phyloP scores from a whole-genome alignment of 169 alveolate genomes.

The Plasmodium cynomolgi region DNA sequence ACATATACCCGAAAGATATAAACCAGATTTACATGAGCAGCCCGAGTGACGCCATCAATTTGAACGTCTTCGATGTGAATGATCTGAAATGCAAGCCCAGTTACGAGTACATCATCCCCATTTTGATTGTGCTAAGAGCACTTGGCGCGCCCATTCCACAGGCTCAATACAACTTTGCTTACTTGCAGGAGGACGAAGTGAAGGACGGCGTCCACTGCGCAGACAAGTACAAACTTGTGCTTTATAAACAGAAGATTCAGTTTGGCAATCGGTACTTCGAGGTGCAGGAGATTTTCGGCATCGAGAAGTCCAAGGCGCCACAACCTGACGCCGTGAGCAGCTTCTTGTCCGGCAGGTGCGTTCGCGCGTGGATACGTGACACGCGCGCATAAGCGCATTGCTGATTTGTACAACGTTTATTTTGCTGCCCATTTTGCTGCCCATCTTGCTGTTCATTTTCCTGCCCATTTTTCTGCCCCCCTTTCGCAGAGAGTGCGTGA shows the following conservation, averaged over 20 bases:
- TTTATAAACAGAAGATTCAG: constrained; percentile 64
- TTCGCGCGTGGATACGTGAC: neutral
- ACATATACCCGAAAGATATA: constrained; percentile 24
- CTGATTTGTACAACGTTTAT: neutral
- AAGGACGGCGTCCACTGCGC: neutral
- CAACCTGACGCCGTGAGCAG: constrained; percentile 20
- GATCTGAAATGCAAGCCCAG: constrained; percentile 59
- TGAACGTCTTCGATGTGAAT: constrained; percentile 27
- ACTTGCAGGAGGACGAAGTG: constrained; percentile 38
- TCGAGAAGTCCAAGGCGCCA: constrained; percentile 41
- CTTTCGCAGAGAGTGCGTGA: constrained; percentile 81
- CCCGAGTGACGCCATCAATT: constrained; percentile 52
- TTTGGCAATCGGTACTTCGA: constrained; percentile 45
- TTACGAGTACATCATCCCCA: constrained; percentile 56
- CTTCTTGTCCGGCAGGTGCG: constrained; percentile 56
- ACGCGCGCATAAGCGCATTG: neutral
- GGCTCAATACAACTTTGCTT: constrained; percentile 52
- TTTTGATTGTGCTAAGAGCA: constrained; percentile 45
- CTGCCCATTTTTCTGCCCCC: neutral
- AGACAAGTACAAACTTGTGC: constrained; percentile 37
- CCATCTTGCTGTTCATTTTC: neutral
- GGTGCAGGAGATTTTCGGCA: constrained; percentile 63
- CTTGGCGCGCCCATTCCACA: constrained; percentile 56
- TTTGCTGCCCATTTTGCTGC: neutral
- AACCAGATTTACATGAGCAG: constrained; percentile 43